Base-by-base conservation (phyloP, 2,329 filamentous ascomycete genomes). In the Cladobotryum mycophilum region DNA sequence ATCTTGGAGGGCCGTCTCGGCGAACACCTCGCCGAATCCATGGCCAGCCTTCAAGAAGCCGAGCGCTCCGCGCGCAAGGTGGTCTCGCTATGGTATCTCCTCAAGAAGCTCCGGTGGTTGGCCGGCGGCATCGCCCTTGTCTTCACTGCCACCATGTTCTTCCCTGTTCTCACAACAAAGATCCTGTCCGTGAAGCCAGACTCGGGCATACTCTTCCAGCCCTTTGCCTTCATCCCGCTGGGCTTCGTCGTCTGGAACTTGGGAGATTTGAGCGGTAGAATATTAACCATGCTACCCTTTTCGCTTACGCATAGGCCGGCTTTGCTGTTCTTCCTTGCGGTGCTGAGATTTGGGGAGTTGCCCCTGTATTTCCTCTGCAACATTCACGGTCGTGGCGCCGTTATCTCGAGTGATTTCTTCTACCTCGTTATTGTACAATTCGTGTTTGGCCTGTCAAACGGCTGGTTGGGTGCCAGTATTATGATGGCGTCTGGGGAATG, bases 241-340 rank as follows among this genome's bases (percentile, higher is more conserved):
- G 89, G 81, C 3, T 95, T 97, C 68, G 81, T 97, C 53, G 81
- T 93, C 64, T 99, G 93, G 93, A 99, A 97, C 64, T 65, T 85
- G 2, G 93, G 93, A 41, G 93, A 97, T 64, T 73, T 97, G 7
- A 55, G 80, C 13, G 93, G 93, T 5, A 82, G 93, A 8, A 70
- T 95, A 17, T 66, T 81, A 1, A 85, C 89, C 1, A 79, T 65
- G 56, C 78, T 68, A 67, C 85, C 64, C 49, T 73, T 64, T 60
- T 85, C 56, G 3, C 69, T 89, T 8, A 78, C 78, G 0, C 75
- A 81, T 45, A 76, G 79, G 14, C 90, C 91, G 1, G 71, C 74
- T 3, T 58, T 82, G 1, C 72, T 96, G 8, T 89, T 96, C 61
- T 62, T 77, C 15, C 66, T 91, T 3, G 73, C 88, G 2, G 62